Base-by-base conservation (phyloP, 306 rosid species). In the Prunus campanulata region DNA sequence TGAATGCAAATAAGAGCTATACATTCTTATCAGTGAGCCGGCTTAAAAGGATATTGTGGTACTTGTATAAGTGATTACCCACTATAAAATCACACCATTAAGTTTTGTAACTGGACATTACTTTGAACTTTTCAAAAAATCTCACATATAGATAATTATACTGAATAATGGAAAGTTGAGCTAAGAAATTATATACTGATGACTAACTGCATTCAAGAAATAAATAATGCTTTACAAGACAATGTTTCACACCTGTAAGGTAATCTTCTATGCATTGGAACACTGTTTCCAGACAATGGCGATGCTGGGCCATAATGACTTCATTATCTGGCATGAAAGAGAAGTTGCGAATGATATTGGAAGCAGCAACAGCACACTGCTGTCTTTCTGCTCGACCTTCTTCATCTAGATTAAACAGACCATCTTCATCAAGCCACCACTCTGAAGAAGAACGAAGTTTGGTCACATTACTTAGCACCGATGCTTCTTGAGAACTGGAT, bases 291-390 rank as follows among this genome's bases (percentile, higher is more conserved):
- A 96, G 76, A 80, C 96, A 91, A 82, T 96, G 99, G 66, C 98
- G 97, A 82, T 91, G 87, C 51, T 82, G 96, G 74, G 96, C 99
- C 99, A 96, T 96, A 82, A 91, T 87, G 67, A 86, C 84, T 83
- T 96, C 99, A 85, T 96, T 96, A 24, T 96, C 99, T 55, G 97
- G 99, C 98, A 96, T 96, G 84, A 96, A 96, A 68, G 99, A 96
- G 82, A 96, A 96, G 86, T 96, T 96, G 63, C 98, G 87, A 67
- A 96, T 82, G 79, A 96, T 78, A 88, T 96, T 96, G 75, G 99
- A 96, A 79, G 98, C 99, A 60, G 82, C 95, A 79, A 89, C 97
- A 70, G 98, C 98, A 83, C 97, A 91, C 39, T 85, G 93, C 82
- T 96, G 98, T 73, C 83, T 96, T 83, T 96, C 99, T 42, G 90